Evolutionary conservation across 139 green algal genomes (phyloP).

Genomic region (Tetradesmus lagerheimii): DNA sequence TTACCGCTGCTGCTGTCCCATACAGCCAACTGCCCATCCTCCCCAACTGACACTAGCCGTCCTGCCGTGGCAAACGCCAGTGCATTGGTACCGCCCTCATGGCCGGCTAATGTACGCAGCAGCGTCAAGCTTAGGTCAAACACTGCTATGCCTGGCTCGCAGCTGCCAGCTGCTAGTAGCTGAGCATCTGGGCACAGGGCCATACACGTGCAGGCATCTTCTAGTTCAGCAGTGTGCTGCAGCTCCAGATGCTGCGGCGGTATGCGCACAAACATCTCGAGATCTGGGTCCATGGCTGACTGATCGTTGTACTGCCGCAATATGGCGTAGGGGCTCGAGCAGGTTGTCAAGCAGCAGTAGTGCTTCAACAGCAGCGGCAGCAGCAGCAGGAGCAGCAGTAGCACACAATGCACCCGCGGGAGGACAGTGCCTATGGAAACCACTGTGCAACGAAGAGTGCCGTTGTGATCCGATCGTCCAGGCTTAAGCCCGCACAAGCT

Average conservation of each 20-base stretch:
- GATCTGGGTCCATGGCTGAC: slow-evolving; percentile 11
- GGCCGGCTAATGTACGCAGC: neutral
- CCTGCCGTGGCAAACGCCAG: neutral
- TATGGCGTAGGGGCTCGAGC: neutral
- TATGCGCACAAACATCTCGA: slow-evolving; percentile 4
- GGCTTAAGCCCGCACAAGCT: too few species aligned
- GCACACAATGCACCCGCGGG: too few species aligned
- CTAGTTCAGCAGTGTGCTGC: slow-evolving; percentile 26
- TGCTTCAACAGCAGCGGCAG: neutral
- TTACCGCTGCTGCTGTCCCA: slow-evolving; percentile 1
- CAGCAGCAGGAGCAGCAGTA: neutral
- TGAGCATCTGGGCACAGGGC: neutral
- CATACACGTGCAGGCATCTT: slow-evolving; percentile 18
- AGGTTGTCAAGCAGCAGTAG: neutral
- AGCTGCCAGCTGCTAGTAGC: slow-evolving; percentile 11
- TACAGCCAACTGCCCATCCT: slow-evolving; percentile 32
- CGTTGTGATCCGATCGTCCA: neutral
- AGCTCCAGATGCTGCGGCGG: neutral
- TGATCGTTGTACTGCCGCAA: neutral
- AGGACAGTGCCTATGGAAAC: too few species aligned
- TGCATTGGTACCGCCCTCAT: slow-evolving; percentile 19
- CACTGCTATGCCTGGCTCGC: neutral
- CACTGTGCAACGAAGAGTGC: too few species aligned
- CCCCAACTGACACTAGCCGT: slow-evolving; percentile 36
- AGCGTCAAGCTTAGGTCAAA: neutral